Evolutionary conservation across 805 yeast genomes (phyloP).

Genomic region (Ogataea ganodermae): DNA sequence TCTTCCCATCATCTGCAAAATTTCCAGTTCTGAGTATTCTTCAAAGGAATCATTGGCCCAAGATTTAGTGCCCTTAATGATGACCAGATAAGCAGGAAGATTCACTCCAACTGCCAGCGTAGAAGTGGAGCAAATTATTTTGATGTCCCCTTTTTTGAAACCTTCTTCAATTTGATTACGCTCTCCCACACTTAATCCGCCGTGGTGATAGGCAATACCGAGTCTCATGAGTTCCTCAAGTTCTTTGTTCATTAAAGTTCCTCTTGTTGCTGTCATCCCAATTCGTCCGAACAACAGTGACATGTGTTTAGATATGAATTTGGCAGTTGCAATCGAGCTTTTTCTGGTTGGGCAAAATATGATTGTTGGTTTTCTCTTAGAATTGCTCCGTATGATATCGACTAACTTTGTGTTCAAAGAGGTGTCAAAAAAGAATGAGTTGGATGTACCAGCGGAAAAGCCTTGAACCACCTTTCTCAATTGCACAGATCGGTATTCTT

Average conservation of each 20-base stretch:
- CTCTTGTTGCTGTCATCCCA: neutral
- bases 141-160: conserved; percentile 45
- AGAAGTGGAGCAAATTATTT: conserved; percentile 56
- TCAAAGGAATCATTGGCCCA: conserved; percentile 51
- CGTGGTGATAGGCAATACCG: conserved; percentile 60
- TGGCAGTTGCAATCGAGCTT: conserved; percentile 49
- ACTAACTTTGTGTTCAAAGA: conserved; percentile 43
- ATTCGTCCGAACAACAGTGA: neutral
- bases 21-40: conserved; percentile 57
- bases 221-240: conserved; percentile 23
- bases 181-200: conserved; percentile 53
- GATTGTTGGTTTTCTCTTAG: conserved; percentile 45
- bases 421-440: conserved; percentile 51
- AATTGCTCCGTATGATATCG: conserved; percentile 42
- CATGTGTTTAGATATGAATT: conserved; percentile 28
- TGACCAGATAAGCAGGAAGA: conserved; percentile 59
- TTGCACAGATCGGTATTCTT: conserved; percentile 47
- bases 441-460: conserved; percentile 35
- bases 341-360: conserved; percentile 57
- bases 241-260: no score
- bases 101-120: conserved; percentile 64
- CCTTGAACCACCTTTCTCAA: conserved; percentile 47
- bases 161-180: conserved; percentile 46
- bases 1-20: conserved; percentile 65
- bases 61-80: conserved; percentile 63